phyloP scores from a whole-genome alignment of 345 rosid species.

The Eucalyptus globulus region DNA sequence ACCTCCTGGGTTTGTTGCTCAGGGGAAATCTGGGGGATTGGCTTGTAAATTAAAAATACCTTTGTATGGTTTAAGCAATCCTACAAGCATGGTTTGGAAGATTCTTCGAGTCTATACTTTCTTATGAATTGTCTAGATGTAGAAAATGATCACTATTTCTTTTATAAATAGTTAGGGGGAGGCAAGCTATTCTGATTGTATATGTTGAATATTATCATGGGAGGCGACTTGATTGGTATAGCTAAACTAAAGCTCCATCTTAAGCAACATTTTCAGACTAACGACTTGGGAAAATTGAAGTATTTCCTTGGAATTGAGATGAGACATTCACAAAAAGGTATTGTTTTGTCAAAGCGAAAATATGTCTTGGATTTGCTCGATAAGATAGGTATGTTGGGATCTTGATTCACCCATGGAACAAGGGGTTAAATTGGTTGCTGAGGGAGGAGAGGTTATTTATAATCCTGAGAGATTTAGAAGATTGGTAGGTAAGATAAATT shows the following conservation, averaged over 20 bases:
- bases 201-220: not conserved
- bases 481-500: not conserved
- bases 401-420: not conserved
- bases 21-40: not conserved
- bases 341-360: too few relatives aligned
- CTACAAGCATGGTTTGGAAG: rapidly evolving
- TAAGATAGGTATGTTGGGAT: too few relatives aligned
- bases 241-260: not conserved
- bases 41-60: not conserved
- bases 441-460: not conserved
- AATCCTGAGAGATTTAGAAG: not conserved
- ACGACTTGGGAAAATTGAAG: not conserved
- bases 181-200: not conserved
- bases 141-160: too few relatives aligned
- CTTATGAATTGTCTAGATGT: not conserved
- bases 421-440: not conserved
- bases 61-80: not conserved
- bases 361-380: too few relatives aligned
- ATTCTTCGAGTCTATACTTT: not conserved
- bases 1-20: not conserved
- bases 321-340: too few relatives aligned
- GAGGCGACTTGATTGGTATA: not conserved
- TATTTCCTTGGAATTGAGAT: not conserved
- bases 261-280: not conserved
- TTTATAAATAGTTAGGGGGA: not conserved